These are phyloP conservation scores for Debaryomyces robertsiae DNA, from an alignment of 1,139 yeast species.

Conservation along the genomic window DNA sequence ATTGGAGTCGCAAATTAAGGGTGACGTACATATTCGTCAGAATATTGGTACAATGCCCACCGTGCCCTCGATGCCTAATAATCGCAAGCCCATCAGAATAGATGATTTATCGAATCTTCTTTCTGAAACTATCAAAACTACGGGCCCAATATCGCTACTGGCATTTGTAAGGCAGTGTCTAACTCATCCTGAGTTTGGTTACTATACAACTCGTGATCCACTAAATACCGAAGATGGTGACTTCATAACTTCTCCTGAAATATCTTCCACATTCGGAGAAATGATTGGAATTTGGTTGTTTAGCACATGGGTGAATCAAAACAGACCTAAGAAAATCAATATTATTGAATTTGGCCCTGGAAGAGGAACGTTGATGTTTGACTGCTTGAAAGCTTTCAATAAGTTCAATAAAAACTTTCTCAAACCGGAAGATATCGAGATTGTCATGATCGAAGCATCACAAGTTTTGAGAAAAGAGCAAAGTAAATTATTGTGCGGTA, in stretches of 20 bases:
- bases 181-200: slow-evolving; percentile 77
- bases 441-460: slow-evolving; percentile 74
- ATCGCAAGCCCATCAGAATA: slow-evolving; percentile 19
- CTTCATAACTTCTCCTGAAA: slow-evolving; percentile 85
- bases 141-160: slow-evolving; percentile 77
- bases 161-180: slow-evolving; percentile 82
- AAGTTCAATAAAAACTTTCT: slow-evolving; percentile 36
- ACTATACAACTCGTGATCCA: slow-evolving; percentile 79
- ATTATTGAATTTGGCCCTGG: slow-evolving; percentile 92
- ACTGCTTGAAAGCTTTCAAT: slow-evolving; percentile 53
- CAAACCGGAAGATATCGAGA: slow-evolving; percentile 26
- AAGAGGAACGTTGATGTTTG: slow-evolving; percentile 76
- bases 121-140: slow-evolving; percentile 58
- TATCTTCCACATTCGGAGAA: slow-evolving; percentile 87
- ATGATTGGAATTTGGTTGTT: slow-evolving; percentile 77
- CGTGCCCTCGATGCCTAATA: slow-evolving; percentile 23
- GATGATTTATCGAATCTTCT: slow-evolving; percentile 44
- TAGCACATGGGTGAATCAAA: slow-evolving; percentile 62
- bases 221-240: slow-evolving; percentile 66
- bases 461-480: slow-evolving; percentile 64
- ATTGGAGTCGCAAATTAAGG: slow-evolving; percentile 42
- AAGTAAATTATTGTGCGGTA: slow-evolving; percentile 50
- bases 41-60: slow-evolving; percentile 40
- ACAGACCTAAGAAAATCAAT: slow-evolving; percentile 49
- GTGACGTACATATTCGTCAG: slow-evolving; percentile 39